Conservation (phyloP, 768 basidiomycete species). For the Collybia sp. region DNA sequence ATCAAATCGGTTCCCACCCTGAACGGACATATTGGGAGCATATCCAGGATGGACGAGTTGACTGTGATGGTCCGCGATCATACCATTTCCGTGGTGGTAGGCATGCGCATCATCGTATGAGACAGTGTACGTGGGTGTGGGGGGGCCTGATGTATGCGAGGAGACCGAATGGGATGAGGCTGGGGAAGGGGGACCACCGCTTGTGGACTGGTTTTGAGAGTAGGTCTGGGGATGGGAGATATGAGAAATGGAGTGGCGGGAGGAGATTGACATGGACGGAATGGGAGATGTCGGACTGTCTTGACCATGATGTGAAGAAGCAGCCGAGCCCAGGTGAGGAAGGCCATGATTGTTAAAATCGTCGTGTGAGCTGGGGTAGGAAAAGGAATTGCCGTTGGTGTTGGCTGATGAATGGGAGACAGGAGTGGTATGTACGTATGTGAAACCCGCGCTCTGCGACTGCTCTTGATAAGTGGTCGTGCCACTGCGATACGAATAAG, state of each 20-base stretch:
- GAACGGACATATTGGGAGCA: slow-evolving; percentile 14
- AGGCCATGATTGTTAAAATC: slow-evolving; percentile 16
- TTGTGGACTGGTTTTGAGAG: slow-evolving; percentile 27
- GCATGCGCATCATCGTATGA: slow-evolving; percentile 40
- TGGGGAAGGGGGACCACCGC: slow-evolving; percentile 42
- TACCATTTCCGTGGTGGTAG: slow-evolving; percentile 28
- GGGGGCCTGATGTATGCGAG: slow-evolving; percentile 37
- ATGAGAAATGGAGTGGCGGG: slow-evolving; percentile 58
- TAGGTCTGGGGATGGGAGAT: slow-evolving; percentile 52
- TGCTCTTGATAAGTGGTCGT: slow-evolving; percentile 43
- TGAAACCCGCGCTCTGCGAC: slow-evolving; percentile 27
- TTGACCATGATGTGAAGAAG: slow-evolving; percentile 10
- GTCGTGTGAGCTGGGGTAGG: slow-evolving; percentile 29
- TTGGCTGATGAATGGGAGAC: slow-evolving; percentile 20
- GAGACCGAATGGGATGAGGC: slow-evolving; percentile 46
- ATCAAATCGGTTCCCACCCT: slow-evolving; percentile 29
- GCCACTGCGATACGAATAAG: slow-evolving; percentile 33
- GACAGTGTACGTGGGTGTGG: slow-evolving; percentile 40
- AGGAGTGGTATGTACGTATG: slow-evolving; percentile 33
- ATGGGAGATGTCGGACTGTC: slow-evolving; percentile 16
- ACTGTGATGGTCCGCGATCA: slow-evolving; percentile 20
- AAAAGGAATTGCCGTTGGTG: slow-evolving; percentile 17
- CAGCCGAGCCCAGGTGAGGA: slow-evolving; percentile 17
- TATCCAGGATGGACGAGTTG: slow-evolving; percentile 15
- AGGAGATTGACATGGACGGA: slow-evolving; percentile 31